These are phyloP conservation scores for Polygonum aviculare DNA, from an alignment of 148 eudicot genomes.

Conservation along the genomic window DNA sequence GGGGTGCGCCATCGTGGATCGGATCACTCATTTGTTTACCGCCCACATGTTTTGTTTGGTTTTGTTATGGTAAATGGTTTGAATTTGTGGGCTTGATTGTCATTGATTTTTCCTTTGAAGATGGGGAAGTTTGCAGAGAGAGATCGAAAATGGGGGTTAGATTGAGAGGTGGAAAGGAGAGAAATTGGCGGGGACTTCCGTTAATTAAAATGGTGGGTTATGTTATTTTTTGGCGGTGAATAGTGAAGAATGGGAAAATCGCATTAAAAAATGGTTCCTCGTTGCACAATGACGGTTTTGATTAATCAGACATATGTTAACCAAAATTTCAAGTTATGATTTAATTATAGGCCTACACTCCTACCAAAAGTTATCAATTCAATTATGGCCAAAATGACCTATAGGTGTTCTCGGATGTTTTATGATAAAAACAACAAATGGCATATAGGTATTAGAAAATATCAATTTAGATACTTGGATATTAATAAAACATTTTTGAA, in stretches of 20 bases:
- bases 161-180: slow-evolving; percentile 11
- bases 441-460: too few relatives aligned
- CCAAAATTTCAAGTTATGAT: too few relatives aligned
- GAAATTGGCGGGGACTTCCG: slow-evolving; percentile 4
- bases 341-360: too few relatives aligned
- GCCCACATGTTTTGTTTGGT: neutral
- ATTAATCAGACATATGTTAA: too few relatives aligned
- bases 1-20: neutral
- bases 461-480: too few relatives aligned
- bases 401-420: too few relatives aligned
- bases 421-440: too few relatives aligned
- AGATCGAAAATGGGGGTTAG: neutral
- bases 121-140: neutral
- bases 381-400: too few relatives aligned
- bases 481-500: too few relatives aligned
- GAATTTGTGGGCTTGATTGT: neutral
- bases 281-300: neutral
- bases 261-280: neutral
- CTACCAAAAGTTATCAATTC: too few relatives aligned
- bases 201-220: neutral
- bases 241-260: neutral
- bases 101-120: neutral
- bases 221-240: neutral
- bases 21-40: neutral
- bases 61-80: neutral